Evolutionary conservation across 2,329 filamentous ascomycete species (phyloP).

Genomic region (Fusarium palustre): DNA sequence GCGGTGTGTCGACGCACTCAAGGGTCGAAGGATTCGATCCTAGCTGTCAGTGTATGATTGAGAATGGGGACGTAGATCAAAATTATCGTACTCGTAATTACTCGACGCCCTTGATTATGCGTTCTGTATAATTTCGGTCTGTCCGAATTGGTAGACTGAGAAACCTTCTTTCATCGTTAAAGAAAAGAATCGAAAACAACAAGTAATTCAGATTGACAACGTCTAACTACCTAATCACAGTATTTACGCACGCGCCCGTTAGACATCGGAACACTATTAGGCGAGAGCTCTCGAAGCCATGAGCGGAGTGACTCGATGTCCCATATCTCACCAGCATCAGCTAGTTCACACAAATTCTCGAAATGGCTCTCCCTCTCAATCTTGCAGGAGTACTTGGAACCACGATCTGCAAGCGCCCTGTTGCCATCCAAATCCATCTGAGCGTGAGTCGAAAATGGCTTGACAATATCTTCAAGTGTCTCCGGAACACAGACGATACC

Average conservation of each 20-base stretch:
- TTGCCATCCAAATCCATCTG: constrained; percentile 8
- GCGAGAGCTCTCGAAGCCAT: constrained; percentile 7
- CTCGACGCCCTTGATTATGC: not conserved
- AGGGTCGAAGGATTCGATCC: not conserved
- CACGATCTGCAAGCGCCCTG: not conserved
- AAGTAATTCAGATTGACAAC: no score
- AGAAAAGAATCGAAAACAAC: not conserved
- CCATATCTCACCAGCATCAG: constrained; percentile 15
- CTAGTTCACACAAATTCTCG: constrained; percentile 1
- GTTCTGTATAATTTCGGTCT: not conserved
- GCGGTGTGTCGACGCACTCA: not conserved
- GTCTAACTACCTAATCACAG: not conserved
- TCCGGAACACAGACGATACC: not conserved
- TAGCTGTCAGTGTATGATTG: not conserved
- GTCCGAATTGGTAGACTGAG: not conserved
- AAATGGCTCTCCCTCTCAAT: constrained; percentile 2
- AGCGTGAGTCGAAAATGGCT: constrained; percentile 2
- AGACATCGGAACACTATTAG: not conserved
- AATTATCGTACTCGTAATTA: constrained; percentile 3
- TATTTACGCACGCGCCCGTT: constrained; percentile 1
- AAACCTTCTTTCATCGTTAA: not conserved
- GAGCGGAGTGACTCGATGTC: constrained; percentile 12
- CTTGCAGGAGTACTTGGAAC: not conserved
- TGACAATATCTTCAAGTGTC: constrained; percentile 5
- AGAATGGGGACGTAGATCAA: not conserved